Base-by-base conservation (phyloP, 116 monocot genomes). In the Trichopus zeylanicus region DNA sequence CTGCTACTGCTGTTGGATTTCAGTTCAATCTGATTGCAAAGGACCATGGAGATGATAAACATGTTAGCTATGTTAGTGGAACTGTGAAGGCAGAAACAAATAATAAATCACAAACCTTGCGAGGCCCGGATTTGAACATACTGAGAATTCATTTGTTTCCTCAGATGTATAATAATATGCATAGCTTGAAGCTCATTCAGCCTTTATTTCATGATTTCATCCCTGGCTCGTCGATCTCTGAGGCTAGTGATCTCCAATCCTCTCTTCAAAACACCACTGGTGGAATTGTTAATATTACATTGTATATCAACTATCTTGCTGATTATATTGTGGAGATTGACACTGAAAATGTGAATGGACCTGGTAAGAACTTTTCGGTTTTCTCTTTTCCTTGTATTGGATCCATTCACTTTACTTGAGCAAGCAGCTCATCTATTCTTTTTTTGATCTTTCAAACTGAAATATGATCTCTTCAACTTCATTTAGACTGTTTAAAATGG, bases 291-390 rank as follows among this genome's bases (percentile, higher is more conserved):
- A 97, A 97, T 69, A 85, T 71, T 23, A 91, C 91, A 46, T 67
- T 97, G 68, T 74, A 67, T 69, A 67, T 91, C 23, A 84, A 78
- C 60, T 91, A 73, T 64, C 87, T 91, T 73, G 87, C 97, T 65
- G 91, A 90, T 60, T 97, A 87, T 62, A 88, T 97, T 31, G 75
- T 97, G 51, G 87, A 91, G 82, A 74, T 97, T 60, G 63, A 82
- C 55, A 67, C 78, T 11, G 73, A 91, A 82, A 91, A 65, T 56
- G 61, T 78, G 31, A 61, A 78, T 31, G 88, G 97, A 26, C 75
- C 75, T 53, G 97, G 97, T 97, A 75, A 56, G n/a, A n/a, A n/a
- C n/a, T n/a, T n/a, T 77, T 59, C 20, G 28, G 32, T 3, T 24
- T 23, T 56, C 4, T 66, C 63, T 68, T 24, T 2, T 26, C 21